phyloP scores from a whole-genome alignment of 768 basidiomycete genomes.

The Phlegmacium glaucopus region DNA sequence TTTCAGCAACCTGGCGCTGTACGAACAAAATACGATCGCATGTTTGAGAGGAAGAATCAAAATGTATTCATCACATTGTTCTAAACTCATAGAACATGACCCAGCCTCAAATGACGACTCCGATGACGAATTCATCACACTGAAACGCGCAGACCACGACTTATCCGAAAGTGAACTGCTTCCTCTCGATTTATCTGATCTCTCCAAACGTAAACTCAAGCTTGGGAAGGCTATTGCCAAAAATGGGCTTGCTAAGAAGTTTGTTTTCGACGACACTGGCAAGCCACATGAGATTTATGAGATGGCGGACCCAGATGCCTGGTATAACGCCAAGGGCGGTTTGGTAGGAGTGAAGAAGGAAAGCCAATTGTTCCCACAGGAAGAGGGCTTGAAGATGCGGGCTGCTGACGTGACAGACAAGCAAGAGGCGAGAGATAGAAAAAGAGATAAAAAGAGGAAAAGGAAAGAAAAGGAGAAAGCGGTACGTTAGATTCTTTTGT shows the following conservation, averaged over 20 bases:
- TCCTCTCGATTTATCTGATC: slow-evolving; percentile 33
- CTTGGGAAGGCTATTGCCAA: slow-evolving; percentile 61
- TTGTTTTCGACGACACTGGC: slow-evolving; percentile 91
- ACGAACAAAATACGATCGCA: slow-evolving; percentile 94
- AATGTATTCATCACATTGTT: slow-evolving; percentile 86
- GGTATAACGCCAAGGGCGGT: slow-evolving; percentile 62
- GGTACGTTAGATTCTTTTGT: slow-evolving; percentile 25
- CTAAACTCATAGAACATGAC: slow-evolving; percentile 76
- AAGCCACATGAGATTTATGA: slow-evolving; percentile 79
- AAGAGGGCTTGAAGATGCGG: slow-evolving; percentile 70
- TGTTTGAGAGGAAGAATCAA: slow-evolving; percentile 97
- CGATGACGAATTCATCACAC: slow-evolving; percentile 78
- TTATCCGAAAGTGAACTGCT: slow-evolving; percentile 34
- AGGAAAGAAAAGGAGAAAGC: slow-evolving; percentile 73
- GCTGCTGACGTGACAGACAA: slow-evolving; percentile 73
- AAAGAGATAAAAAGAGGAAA: slow-evolving; percentile 89
- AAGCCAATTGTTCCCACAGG: slow-evolving; percentile 66
- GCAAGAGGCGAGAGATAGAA: slow-evolving; percentile 82
- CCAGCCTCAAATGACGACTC: slow-evolving; percentile 33
- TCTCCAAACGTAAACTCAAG: slow-evolving; percentile 89
- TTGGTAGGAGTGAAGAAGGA: slow-evolving; percentile 62
- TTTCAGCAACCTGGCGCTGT: slow-evolving; percentile 39
- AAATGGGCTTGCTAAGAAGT: slow-evolving; percentile 61
- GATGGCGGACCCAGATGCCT: slow-evolving; percentile 71
- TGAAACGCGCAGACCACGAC: slow-evolving; percentile 89